phyloP scores from a whole-genome alignment of 208 protist species.

The Leishmania major region DNA sequence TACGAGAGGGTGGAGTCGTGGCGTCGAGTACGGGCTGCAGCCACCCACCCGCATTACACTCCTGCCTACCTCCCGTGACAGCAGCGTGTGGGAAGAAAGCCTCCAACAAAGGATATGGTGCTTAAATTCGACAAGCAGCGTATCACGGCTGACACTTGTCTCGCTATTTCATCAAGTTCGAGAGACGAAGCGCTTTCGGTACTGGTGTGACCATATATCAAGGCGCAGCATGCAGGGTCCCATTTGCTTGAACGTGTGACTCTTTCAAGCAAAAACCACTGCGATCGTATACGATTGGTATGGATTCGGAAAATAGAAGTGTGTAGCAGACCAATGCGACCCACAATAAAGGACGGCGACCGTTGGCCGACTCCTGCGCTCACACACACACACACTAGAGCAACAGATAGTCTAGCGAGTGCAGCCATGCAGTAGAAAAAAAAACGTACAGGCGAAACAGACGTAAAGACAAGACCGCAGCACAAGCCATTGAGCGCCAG shows the following conservation, averaged over 20 bases:
- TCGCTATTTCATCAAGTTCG: not conserved
- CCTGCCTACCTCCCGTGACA: not conserved
- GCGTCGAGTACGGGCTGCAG: not conserved
- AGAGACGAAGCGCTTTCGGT: not conserved
- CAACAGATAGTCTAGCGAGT: not conserved
- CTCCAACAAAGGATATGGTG: not conserved
- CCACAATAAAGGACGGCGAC: not conserved
- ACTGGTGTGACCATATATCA: not conserved
- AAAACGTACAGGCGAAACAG: not conserved
- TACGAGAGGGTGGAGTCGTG: not conserved
- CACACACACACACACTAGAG: not conserved
- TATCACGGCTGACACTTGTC: no score
- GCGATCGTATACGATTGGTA: not conserved
- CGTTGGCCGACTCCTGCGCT: not conserved
- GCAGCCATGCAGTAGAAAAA: not conserved
- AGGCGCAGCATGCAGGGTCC: not conserved
- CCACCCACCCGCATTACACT: not conserved
- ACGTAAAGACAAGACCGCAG: not conserved
- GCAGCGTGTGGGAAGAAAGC: not conserved
- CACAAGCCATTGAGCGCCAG: not conserved
- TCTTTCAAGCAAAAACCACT: not conserved
- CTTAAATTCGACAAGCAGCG: not conserved
- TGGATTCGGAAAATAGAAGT: not conserved
- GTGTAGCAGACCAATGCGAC: not conserved
- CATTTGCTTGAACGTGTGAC: not conserved